These are phyloP conservation scores for Samsoniella hepiali DNA, from an alignment of 2,329 filamentous ascomycete species.

Conservation along the genomic window DNA sequence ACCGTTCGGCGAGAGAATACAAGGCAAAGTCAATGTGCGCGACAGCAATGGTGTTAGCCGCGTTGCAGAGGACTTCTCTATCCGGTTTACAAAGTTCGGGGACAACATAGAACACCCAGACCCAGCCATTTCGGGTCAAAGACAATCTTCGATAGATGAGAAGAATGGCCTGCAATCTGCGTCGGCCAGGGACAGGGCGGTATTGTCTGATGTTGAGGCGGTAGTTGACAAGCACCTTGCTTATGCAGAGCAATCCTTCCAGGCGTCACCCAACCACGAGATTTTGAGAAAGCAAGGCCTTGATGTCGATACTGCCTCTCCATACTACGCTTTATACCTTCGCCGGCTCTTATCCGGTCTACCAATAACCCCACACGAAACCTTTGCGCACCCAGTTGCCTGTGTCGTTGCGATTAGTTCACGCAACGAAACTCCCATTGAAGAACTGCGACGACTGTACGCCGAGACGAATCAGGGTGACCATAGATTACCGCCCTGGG, in stretches of 20 bases:
- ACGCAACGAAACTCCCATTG: slow-evolving; percentile 76
- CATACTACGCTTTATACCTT: slow-evolving; percentile 83
- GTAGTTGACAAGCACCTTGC: slow-evolving; percentile 76
- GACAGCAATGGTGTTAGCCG: slow-evolving; percentile 85
- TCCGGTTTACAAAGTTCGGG: slow-evolving; percentile 76
- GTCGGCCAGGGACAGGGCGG: slow-evolving; percentile 30
- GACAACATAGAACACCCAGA: slow-evolving; percentile 53
- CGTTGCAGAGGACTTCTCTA: slow-evolving; percentile 82
- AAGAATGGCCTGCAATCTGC: slow-evolving; percentile 29
- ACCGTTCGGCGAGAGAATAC: slow-evolving; percentile 84
- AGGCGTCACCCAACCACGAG: slow-evolving; percentile 35
- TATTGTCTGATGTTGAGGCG: slow-evolving; percentile 68
- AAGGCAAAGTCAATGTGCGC: slow-evolving; percentile 83
- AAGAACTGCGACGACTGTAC: slow-evolving; percentile 81
- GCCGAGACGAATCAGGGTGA: slow-evolving; percentile 77
- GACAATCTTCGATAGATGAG: slow-evolving; percentile 42
- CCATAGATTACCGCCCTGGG: slow-evolving; percentile 73
- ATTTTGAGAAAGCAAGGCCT: slow-evolving; percentile 40
- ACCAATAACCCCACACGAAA: slow-evolving; percentile 79
- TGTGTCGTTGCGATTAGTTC: slow-evolving; percentile 95
- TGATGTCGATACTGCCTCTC: slow-evolving; percentile 58
- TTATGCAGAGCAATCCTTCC: slow-evolving; percentile 64
- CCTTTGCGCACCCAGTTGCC: slow-evolving; percentile 90
- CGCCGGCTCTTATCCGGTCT: slow-evolving; percentile 78
- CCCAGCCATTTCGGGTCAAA: slow-evolving; percentile 30